Conservation (phyloP, 352 stramenopile genomes). For the Globisporangium parvum region DNA sequence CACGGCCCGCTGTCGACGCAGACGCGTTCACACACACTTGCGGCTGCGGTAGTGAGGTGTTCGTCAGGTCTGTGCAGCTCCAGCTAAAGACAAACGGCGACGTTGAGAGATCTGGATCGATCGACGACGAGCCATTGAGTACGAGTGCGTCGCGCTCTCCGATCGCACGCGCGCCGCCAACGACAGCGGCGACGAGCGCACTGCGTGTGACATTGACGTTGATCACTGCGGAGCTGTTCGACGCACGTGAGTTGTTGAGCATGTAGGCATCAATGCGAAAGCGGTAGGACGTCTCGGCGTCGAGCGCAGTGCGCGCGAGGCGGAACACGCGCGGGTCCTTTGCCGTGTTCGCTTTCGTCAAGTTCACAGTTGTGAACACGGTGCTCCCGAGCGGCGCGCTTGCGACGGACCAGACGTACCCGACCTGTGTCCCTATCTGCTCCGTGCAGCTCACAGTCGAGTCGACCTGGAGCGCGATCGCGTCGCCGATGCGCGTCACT, state of each 20-base stretch:
- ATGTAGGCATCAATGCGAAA: slow-evolving; percentile 55
- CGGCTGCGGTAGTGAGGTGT: slow-evolving; percentile 5
- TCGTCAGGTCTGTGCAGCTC: slow-evolving; percentile 52
- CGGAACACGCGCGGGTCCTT: slow-evolving; percentile 58
- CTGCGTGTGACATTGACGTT: slow-evolving; percentile 36
- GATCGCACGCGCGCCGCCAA: slow-evolving; percentile 39
- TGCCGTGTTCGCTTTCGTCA: slow-evolving; percentile 48
- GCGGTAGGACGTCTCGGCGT: slow-evolving; percentile 39
- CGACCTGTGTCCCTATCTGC: slow-evolving; percentile 25
- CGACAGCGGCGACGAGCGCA: slow-evolving; percentile 24
- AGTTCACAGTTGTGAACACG: slow-evolving; percentile 16
- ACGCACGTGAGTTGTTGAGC: slow-evolving; percentile 14
- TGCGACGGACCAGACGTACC: slow-evolving; percentile 42
- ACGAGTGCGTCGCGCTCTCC: slow-evolving; percentile 43
- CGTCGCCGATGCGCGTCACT: slow-evolving; percentile 26
- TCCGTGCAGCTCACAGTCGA: slow-evolving; percentile 38
- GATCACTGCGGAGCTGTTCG: slow-evolving; percentile 35
- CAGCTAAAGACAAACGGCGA: slow-evolving; percentile 38
- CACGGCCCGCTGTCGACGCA: slow-evolving; percentile 10
- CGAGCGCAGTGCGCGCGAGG: slow-evolving; percentile 27
- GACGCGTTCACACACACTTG: slow-evolving; percentile 18
- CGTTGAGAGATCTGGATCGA: slow-evolving; percentile 40
- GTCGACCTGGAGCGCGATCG: slow-evolving; percentile 39
- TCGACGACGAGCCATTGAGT: slow-evolving; percentile 36
- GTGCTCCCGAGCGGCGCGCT: slow-evolving; percentile 12